These are phyloP conservation scores for Colletotrichum gigasporum DNA, from an alignment of 2,329 filamentous ascomycete genomes.

Conservation along the genomic window DNA sequence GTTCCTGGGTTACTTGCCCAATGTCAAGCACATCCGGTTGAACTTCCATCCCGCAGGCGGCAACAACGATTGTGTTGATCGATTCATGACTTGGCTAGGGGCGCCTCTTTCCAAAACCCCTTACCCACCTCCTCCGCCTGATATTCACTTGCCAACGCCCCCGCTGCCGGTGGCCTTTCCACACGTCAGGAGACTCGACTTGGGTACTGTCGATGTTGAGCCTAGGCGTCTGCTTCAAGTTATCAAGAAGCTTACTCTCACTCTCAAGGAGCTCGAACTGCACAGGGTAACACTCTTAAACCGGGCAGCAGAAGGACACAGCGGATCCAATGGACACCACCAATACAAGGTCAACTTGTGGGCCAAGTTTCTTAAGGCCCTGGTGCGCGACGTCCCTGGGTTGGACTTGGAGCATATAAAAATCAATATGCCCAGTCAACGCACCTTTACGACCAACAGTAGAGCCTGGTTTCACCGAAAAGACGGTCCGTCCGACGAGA, in stretches of 20 bases:
- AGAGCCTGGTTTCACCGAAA: slow-evolving; percentile 4
- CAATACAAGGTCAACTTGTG: slow-evolving; percentile 45
- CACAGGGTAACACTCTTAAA: slow-evolving; percentile 50
- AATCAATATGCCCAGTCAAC: slow-evolving; percentile 41
- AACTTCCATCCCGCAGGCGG: slow-evolving; percentile 50
- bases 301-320: not conserved
- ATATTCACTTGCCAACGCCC: slow-evolving; percentile 1
- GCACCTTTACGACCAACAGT: not conserved
- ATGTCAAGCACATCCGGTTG: slow-evolving; percentile 62
- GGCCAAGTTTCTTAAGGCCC: slow-evolving; percentile 45
- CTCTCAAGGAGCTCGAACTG: slow-evolving; percentile 54
- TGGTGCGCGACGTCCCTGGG: slow-evolving; percentile 40
- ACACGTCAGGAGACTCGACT: slow-evolving; percentile 51
- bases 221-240: slow-evolving; percentile 43
- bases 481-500: not conserved
- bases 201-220: slow-evolving; percentile 49
- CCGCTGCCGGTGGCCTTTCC: slow-evolving; percentile 41
- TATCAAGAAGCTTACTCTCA: slow-evolving; percentile 52
- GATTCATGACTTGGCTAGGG: slow-evolving; percentile 52
- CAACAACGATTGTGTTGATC: slow-evolving; percentile 1
- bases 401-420: slow-evolving; percentile 46
- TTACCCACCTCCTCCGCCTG: not conserved
- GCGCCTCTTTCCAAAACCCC: slow-evolving; percentile 6
- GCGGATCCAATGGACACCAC: not conserved
- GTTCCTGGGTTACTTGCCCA: slow-evolving; percentile 51